Base-by-base conservation (phyloP, 176 grass and related monocot genomes). In the Saccharum officinarum region DNA sequence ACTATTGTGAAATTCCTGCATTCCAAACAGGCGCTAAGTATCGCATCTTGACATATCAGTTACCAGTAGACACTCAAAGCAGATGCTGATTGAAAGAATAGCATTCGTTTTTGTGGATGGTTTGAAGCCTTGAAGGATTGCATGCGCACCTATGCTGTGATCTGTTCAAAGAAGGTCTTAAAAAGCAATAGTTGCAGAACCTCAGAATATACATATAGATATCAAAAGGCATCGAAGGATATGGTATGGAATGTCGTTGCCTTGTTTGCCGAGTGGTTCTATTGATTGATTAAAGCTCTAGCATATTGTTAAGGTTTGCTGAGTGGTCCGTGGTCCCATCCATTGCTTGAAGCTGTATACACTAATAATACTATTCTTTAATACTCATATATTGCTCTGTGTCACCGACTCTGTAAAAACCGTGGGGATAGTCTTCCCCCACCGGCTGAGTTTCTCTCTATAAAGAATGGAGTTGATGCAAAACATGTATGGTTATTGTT, bases 81-180 rank as follows among this genome's bases (percentile, higher is more conserved):
- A 81, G 36, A 73, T 64, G 61, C 78, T 38, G 13, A 45, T 33
- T 1, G 36, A 76, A 80, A 69, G 30, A 45, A 55, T 13, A 62
- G 13, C 64, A 57, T 42, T 79, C 4, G 61, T 69, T 81, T 8
- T 69, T 81, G 18, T 38, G 45, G 71, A 28, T 23, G 5, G 71
- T 16, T 17, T 45, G 38, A 55, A 81, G 60, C 63, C 15, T 17
- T 55, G 36, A 66, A 75, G 59, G 34, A 81, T 55, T 86, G 34
- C 69, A 26, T 50, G 57, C 34, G 3, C n/a, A 67, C 44, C 42
- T 42, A 23, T 75, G 10, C 17, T 34, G 60, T 69, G n/a, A 20
- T 67, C 34, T 45, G n/a, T 30, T 76, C 8, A 18, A 41, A 65
- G 49, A 40, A 65, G 49, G 45, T 59, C 5, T 76, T 22, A 6